Conservation (phyloP, 2,329 filamentous ascomycete species). For the Arthrocladium fulminans region DNA sequence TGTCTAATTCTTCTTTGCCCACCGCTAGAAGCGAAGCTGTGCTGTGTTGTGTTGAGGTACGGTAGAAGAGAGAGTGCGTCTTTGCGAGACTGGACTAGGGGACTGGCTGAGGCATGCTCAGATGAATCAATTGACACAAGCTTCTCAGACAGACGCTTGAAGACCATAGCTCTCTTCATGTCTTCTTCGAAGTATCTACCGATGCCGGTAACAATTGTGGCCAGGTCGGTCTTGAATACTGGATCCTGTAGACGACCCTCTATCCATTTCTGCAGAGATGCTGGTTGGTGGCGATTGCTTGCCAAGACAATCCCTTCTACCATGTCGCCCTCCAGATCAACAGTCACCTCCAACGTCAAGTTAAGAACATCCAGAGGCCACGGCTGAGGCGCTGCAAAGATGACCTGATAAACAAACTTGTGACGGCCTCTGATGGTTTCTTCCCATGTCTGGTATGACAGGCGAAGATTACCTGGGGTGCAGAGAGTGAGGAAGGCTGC, state of each 20-base stretch:
- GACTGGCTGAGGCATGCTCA: not conserved
- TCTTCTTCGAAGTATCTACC: conserved; percentile 19
- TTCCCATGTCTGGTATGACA: conserved; percentile 12
- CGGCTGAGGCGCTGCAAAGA: conserved; percentile 15
- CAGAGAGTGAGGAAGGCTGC: conserved; percentile 18
- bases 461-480: conserved; percentile 17
- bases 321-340: conserved; percentile 13
- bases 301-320: conserved; percentile 12
- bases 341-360: conserved; percentile 14
- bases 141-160: conserved; percentile 11
- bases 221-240: conserved; percentile 17
- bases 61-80: conserved; percentile 11
- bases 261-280: conserved; percentile 15
- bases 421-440: conserved; percentile 8
- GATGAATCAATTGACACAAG: not conserved
- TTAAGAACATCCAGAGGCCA: conserved; percentile 16
- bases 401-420: conserved; percentile 15
- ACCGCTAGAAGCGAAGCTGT: conserved; percentile 1
- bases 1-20: conserved; percentile 1
- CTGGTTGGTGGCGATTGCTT: not conserved
- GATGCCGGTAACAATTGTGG: conserved; percentile 19
- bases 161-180: conserved; percentile 18
- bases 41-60: conserved; percentile 14
- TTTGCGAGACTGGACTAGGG: not conserved
- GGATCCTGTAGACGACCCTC: conserved; percentile 12